Conservation (phyloP, 176 grass and related monocot genomes). For the Avena atlantica region DNA sequence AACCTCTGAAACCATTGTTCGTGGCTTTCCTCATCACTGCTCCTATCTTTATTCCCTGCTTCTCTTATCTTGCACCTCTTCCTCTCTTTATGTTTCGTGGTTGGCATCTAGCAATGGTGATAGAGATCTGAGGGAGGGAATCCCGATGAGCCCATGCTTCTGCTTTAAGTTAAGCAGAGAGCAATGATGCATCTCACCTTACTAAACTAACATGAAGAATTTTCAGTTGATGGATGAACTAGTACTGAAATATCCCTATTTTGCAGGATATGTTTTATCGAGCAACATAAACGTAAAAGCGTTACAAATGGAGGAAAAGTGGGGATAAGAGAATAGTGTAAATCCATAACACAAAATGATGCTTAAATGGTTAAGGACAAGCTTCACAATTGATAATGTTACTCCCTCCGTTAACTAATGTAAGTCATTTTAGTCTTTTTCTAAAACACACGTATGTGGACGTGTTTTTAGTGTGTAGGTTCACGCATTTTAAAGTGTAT, state of each 20-base stretch:
- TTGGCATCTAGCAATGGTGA: constrained; percentile 41
- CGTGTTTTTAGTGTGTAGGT: no score
- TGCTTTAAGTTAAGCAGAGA: constrained; percentile 40
- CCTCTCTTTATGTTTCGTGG: constrained; percentile 40
- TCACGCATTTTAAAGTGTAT: no score
- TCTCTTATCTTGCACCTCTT: constrained; percentile 31
- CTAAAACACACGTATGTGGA: no score
- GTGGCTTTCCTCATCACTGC: constrained; percentile 42
- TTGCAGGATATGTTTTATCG: constrained; percentile 20
- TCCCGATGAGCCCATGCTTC: constrained; percentile 36
- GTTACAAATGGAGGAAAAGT: not conserved
- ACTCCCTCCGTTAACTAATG: no score
- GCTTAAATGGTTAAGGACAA: not conserved
- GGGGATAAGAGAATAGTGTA: not conserved
- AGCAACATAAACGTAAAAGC: not conserved
- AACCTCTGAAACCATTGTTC: constrained; percentile 46
- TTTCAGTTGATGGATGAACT: constrained; percentile 15
- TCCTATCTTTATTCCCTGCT: constrained; percentile 41
- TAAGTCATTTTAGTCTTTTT: no score
- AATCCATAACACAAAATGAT: not conserved
- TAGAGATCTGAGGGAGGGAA: constrained; percentile 30
- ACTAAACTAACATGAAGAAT: constrained; percentile 3
- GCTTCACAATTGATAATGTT: not conserved
- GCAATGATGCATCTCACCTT: constrained; percentile 33
- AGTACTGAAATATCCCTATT: not conserved